Base-by-base conservation (phyloP, 805 yeast genomes). In the Danielia oregonensis region DNA sequence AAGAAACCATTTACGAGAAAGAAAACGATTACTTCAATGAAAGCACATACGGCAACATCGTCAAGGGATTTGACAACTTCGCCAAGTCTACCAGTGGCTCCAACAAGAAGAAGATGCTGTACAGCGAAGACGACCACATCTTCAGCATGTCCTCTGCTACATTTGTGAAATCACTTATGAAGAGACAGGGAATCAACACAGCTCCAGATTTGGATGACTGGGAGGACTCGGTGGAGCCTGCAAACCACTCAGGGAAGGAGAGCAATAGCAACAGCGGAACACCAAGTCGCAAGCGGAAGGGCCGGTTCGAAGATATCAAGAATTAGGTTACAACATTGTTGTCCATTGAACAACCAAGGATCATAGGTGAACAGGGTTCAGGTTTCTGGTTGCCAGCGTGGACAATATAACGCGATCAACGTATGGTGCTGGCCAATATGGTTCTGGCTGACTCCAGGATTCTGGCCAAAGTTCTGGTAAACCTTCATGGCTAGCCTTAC, bases 51-150 rank as follows among this genome's bases (percentile, higher is more conserved):
- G 89, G 96, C 0, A 89, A 86, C 56, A 82, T 91, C 17, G 83
- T 87, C n/a, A 82, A 83, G 43, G 97, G 97, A 1, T 89, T 88
- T 50, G 96, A 89, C 31, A 82, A 78, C 48, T 83, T 85, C 51
- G 70, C 81, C 31, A 84, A 82, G 45, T 59, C 49, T 21, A 42
- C 55, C 19, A 57, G 63, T 3, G 51, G 64, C 17, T 49, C 70
- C n/a, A 54, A 51, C 36, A 68, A 65, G 59, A 70, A 72, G 52
- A 68, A 77, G 59, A 63, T 74, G 39, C 54, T 69, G 33, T 73
- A 74, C 61, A 66, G 79, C 0, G 91, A 85, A 42, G 84, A 82
- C 23, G 96, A 87, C 50, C 76, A 94, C 30, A 75, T 87, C 4
- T 87, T 87, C 59, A 80, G 89, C 23, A 62, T 84, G 53, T 80